Evolutionary conservation across 179 eudicot genomes (phyloP).

Genomic region (Heliamphora pulchella): DNA sequence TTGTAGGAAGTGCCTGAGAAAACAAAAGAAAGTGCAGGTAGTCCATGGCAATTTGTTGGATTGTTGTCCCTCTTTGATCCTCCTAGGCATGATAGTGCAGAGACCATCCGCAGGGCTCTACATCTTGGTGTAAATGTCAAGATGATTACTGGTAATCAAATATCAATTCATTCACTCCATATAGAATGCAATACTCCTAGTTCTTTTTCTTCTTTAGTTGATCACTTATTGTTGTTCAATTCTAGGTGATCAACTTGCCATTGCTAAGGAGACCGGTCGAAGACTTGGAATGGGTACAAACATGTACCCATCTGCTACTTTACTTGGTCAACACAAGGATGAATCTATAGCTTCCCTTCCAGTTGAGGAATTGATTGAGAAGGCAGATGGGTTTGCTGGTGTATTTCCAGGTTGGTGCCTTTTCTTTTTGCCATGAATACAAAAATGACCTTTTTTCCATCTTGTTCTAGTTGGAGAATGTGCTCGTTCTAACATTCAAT

Average conservation of each 20-base stretch:
- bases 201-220: background rate
- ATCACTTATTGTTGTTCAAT: background rate
- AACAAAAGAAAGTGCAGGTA: conserved; percentile 55
- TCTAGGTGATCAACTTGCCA: conserved; percentile 92
- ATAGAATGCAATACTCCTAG: background rate
- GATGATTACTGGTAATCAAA: conserved; percentile 63
- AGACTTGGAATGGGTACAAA: conserved; percentile 94
- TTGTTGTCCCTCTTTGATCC: conserved; percentile 70
- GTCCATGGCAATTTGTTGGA: conserved; percentile 66
- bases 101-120: conserved; percentile 32
- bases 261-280: conserved; percentile 87
- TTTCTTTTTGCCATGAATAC: background rate
- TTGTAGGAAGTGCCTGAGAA: conserved; percentile 62
- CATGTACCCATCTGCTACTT: conserved; percentile 83
- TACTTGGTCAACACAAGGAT: conserved; percentile 79
- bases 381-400: conserved; percentile 87
- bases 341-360: conserved; percentile 62
- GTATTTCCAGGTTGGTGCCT: conserved; percentile 71
- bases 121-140: conserved; percentile 68
- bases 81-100: conserved; percentile 59
- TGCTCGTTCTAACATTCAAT: background rate
- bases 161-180: background rate
- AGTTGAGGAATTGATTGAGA: conserved; percentile 34
- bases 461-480: background rate
- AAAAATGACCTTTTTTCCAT: background rate